A percentile compares a stretch with the other conserved stretches of the same genome.
These are phyloP conservation scores for Abortiporus biennis DNA, from an alignment of 1,284 basidiomycete genomes.

Conservation along the genomic window DNA sequence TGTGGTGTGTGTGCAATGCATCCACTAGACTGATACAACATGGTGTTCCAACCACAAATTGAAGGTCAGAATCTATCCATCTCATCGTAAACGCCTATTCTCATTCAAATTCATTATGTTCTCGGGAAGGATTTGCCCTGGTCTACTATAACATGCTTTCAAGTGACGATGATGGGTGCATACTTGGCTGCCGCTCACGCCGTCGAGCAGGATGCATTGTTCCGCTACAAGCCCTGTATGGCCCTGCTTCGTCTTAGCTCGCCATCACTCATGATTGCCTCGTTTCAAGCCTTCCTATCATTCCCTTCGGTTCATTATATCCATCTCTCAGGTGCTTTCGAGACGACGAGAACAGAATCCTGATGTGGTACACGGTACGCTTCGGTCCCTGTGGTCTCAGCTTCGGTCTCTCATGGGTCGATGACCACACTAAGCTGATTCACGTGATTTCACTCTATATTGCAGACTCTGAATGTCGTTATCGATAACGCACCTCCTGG, in stretches of 20 bases:
- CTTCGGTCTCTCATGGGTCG: not conserved
- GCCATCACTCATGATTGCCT: not conserved
- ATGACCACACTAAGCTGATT: not conserved
- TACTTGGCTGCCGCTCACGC: not conserved
- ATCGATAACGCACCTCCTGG: slow-evolving; percentile 19
- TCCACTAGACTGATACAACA: not conserved
- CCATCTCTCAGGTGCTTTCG: not conserved
- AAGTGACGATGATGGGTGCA: not conserved
- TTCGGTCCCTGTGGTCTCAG: not conserved
- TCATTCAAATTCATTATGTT: not conserved
- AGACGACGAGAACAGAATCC: not conserved
- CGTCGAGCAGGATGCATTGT: not conserved
- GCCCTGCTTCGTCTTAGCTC: slow-evolving; percentile 5
- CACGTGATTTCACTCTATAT: slow-evolving; percentile 4
- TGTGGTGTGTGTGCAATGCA: no score
- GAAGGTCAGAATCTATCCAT: no score
- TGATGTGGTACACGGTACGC: not conserved
- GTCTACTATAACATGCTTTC: not conserved
- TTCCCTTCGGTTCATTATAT: no score
- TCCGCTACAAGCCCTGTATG: not conserved
- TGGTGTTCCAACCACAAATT: no score
- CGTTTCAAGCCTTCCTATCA: no score
- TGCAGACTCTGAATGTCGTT: not conserved
- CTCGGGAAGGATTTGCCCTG: not conserved
- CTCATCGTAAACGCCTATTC: no score